A percentile compares a stretch with the other conserved stretches of the same genome.
Evolutionary conservation across 192 early-diverging fungal species (phyloP).

Genomic region (Tieghemiomyces parasiticus): DNA sequence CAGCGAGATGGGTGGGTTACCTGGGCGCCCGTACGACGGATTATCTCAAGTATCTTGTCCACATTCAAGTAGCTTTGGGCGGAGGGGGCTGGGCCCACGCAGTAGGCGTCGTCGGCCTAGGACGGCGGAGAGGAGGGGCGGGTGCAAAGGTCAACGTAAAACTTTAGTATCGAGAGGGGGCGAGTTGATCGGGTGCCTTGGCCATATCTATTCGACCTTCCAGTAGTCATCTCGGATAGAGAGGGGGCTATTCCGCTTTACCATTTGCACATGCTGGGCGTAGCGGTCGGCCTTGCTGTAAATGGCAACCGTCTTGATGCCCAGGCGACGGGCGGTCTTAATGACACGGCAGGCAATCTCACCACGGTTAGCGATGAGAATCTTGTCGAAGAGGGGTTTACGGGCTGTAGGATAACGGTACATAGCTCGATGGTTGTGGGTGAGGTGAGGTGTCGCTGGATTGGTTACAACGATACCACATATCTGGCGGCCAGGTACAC

Average conservation of each 20-base stretch:
- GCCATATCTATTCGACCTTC: too few species aligned
- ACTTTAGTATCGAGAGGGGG: too few species aligned
- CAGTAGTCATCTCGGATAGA: too few species aligned
- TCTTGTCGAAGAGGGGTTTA: slow-evolving; percentile 86
- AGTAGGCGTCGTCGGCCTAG: slow-evolving; percentile 85
- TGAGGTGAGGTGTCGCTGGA: too few species aligned
- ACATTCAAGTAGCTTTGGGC: slow-evolving; percentile 69
- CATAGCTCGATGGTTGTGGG: too few species aligned
- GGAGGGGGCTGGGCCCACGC: slow-evolving; percentile 71
- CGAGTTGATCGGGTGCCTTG: too few species aligned
- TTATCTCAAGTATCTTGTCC: slow-evolving; percentile 69
- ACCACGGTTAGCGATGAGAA: slow-evolving; percentile 89
- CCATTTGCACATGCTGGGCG: slow-evolving; percentile 71
- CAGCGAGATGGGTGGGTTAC: too few species aligned
- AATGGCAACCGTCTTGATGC: slow-evolving; percentile 89
- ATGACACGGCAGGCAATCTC: slow-evolving; percentile 74
- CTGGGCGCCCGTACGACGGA: slow-evolving; percentile 57
- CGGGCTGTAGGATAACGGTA: too few species aligned
- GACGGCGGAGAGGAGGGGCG: background rate
- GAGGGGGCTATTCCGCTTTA: too few species aligned
- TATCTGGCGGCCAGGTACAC: too few species aligned
- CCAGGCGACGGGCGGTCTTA: slow-evolving; percentile 69
- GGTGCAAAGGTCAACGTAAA: background rate
- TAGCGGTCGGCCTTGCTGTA: slow-evolving; percentile 84
- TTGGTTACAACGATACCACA: too few species aligned